phyloP scores from a whole-genome alignment of 148 eudicot genomes.

The Tetragonia tetragonoides region DNA sequence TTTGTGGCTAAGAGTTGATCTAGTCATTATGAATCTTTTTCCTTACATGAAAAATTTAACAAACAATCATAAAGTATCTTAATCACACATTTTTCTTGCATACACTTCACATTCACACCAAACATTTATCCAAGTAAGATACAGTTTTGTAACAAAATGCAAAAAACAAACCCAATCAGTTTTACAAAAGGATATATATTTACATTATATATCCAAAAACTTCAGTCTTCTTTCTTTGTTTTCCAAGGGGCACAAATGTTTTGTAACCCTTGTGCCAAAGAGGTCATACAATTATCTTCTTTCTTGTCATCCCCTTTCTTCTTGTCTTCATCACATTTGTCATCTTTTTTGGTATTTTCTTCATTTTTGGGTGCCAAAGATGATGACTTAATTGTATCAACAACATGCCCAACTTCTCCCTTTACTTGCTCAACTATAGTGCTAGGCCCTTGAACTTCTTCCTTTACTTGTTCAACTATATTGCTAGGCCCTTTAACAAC shows the following conservation, averaged over 20 bases:
- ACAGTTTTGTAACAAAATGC: neutral
- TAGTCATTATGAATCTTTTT: no score
- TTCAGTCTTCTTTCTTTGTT: slow-evolving; percentile 36
- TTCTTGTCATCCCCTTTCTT: slow-evolving; percentile 24
- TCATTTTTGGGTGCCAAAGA: no score
- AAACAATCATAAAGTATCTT: no score
- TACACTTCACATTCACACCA: no score
- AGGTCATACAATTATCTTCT: slow-evolving; percentile 33
- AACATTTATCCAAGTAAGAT: neutral
- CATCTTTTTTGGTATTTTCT: neutral
- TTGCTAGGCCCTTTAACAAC: slow-evolving; percentile 42
- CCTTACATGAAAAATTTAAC: no score
- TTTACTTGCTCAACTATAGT: no score
- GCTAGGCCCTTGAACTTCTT: slow-evolving; percentile 31
- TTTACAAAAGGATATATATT: slow-evolving; percentile 8
- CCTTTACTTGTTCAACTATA: slow-evolving; percentile 49
- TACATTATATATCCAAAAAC: neutral
- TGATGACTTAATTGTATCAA: slow-evolving; percentile 35
- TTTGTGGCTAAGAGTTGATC: no score
- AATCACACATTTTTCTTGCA: no score
- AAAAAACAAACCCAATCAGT: neutral
- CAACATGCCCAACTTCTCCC: slow-evolving; percentile 30
- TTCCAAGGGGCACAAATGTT: slow-evolving; percentile 42
- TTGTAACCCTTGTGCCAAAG: slow-evolving; percentile 47
- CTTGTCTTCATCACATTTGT: neutral